Evolutionary conservation across 2,329 filamentous ascomycete species (phyloP).

Genomic region (Madurella mycetomatis): DNA sequence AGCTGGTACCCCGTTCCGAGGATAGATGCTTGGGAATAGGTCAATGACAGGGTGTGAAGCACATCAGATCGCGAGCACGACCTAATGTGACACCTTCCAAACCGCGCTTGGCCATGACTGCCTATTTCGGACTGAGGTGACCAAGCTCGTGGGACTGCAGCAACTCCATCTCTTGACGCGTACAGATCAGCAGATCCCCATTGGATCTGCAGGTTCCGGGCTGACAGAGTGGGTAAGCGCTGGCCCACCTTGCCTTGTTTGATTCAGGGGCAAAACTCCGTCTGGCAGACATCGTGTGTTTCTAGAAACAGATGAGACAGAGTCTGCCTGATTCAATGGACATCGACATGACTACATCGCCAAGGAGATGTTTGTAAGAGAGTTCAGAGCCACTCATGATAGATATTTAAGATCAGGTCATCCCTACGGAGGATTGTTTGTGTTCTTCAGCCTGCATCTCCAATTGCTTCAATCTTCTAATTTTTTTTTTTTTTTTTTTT

Average conservation of each 20-base stretch:
- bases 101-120: constrained; percentile 12
- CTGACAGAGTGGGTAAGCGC: too few species aligned
- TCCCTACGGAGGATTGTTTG: constrained; percentile 1
- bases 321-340: too few species aligned
- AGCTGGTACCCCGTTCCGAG: too few species aligned
- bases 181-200: too few species aligned
- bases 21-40: not conserved
- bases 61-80: not conserved
- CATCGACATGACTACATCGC: too few species aligned
- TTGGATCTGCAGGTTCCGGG: too few species aligned
- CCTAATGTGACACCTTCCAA: constrained; percentile 19
- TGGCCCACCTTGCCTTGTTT: too few species aligned
- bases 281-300: too few species aligned
- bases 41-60: not conserved
- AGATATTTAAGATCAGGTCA: constrained; percentile 6
- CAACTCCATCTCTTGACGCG: not conserved
- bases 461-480: constrained; percentile 5
- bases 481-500: not conserved
- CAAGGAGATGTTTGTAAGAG: too few species aligned
- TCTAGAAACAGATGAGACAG: too few species aligned
- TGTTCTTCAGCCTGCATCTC: constrained; percentile 1
- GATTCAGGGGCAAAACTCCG: too few species aligned
- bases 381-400: not conserved
- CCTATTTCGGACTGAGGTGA: not conserved
- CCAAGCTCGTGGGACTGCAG: not conserved